phyloP scores from a whole-genome alignment of 805 yeast genomes.

The Komagataella kurtzmanii region DNA sequence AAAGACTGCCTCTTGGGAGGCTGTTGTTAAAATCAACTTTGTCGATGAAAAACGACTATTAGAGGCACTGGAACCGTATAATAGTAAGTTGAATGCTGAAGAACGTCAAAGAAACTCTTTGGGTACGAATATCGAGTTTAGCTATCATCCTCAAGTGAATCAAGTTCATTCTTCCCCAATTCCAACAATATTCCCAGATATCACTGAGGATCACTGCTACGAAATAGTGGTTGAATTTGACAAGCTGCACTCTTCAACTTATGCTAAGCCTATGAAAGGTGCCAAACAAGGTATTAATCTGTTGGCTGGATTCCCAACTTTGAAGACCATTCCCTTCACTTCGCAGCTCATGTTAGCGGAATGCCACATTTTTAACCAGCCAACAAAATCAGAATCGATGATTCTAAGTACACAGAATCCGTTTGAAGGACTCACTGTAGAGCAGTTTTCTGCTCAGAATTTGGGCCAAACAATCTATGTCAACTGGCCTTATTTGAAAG shows the following conservation, averaged over 20 bases:
- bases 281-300: slow-evolving; percentile 59
- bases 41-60: slow-evolving; percentile 73
- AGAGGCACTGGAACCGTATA: slow-evolving; percentile 58
- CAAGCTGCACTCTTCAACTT: slow-evolving; percentile 28
- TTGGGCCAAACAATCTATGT: slow-evolving; percentile 55
- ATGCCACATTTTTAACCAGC: slow-evolving; percentile 70
- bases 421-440: slow-evolving; percentile 40
- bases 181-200: slow-evolving; percentile 62
- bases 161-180: slow-evolving; percentile 61
- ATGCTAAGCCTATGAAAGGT: slow-evolving; percentile 37
- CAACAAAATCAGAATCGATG: slow-evolving; percentile 74
- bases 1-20: slow-evolving; percentile 95
- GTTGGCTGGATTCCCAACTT: slow-evolving; percentile 84
- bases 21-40: slow-evolving; percentile 84
- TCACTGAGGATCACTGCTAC: slow-evolving; percentile 67
- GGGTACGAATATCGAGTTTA: slow-evolving; percentile 58
- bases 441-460: slow-evolving; percentile 52
- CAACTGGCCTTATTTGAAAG: slow-evolving; percentile 86
- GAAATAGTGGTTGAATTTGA: slow-evolving; percentile 40
- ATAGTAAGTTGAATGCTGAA: slow-evolving; percentile 46
- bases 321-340: slow-evolving; percentile 54
- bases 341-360: slow-evolving; percentile 43
- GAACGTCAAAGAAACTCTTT: slow-evolving; percentile 64
- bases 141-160: slow-evolving; percentile 65
- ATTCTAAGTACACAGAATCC: slow-evolving; percentile 46